Evolutionary conservation across 176 grass and related monocot species (phyloP), one percentile per base, ranked within the genome.

Genomic region (Cenchrus purpureus): DNA sequence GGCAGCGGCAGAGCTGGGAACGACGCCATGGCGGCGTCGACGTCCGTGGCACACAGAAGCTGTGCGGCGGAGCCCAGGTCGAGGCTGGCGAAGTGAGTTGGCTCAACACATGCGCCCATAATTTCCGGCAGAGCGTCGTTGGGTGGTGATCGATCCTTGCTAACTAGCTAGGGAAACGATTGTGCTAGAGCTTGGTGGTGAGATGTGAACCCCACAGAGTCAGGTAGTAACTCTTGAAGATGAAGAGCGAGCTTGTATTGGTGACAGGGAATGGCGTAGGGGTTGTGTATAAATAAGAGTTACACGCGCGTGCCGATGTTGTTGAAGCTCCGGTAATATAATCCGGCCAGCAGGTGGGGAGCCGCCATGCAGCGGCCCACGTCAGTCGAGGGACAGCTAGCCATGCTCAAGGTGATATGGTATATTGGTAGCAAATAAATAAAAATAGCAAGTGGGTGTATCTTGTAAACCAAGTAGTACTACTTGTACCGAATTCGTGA

Each of bases 51-150:
- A 7, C 16, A 7, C 2, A 75, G 11, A 4, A n/a, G 53, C 53
- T 58, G 37, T 40, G 37, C 6, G 10, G 31, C 1, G 17, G 52
- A 59, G 54, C 32, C 53, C 17, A 10, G 32, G 32, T 59, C 32
- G 17, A 43, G 53, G 32, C 10, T 22, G 74, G 32, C 32, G 10
- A 59, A 6, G 31, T 59, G 74, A 31, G 74, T 20, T 59, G 74
- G 17, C 53, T 76, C 74, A 3, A 13, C 52, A 59, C 53, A 58
- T 8, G 53, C 32, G 17, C 74, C 74, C 74, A 76, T 76, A 53
- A 29, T 12, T 8, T 5, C 8, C 20, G 19, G 57, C 17, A 7
- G 53, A 3, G 15, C 5, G 1, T 6, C 6, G 55, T 7, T 6
- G 3, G 16, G 55, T 56, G 12, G 37, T 40, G 37, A 40, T 32